phyloP scores from a whole-genome alignment of 2,329 filamentous ascomycete genomes.

The Exophiala calicioides region DNA sequence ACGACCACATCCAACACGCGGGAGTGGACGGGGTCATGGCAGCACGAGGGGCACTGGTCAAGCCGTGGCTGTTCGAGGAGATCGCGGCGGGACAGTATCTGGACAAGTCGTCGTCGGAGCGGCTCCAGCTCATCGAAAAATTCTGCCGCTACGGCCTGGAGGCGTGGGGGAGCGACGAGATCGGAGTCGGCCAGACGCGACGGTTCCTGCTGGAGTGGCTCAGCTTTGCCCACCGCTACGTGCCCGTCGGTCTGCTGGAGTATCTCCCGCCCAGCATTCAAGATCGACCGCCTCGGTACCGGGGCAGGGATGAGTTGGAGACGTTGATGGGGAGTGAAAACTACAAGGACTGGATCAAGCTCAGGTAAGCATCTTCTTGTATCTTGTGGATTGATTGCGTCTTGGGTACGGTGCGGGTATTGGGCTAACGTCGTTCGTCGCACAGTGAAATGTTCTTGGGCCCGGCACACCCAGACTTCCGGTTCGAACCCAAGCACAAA shows the following conservation, averaged over 20 bases:
- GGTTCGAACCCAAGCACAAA: constrained; percentile 97
- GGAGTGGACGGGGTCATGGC: constrained; percentile 95
- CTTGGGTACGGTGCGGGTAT: background rate
- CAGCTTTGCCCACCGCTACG: constrained; percentile 88
- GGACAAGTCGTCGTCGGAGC: constrained; percentile 88
- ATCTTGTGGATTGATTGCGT: no score
- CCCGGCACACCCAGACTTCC: constrained; percentile 83
- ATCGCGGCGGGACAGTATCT: constrained; percentile 89
- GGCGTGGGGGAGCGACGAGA: constrained; percentile 93
- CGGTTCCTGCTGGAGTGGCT: constrained; percentile 94
- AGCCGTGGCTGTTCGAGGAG: constrained; percentile 98
- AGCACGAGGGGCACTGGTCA: constrained; percentile 91
- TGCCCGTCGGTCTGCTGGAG: constrained; percentile 85
- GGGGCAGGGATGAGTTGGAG: constrained; percentile 85
- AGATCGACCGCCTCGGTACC: constrained; percentile 82
- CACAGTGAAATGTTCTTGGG: constrained; percentile 95
- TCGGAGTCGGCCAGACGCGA: constrained; percentile 85
- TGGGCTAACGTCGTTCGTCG: constrained; percentile 8
- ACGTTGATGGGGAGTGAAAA: constrained; percentile 87
- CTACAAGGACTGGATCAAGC: constrained; percentile 98
- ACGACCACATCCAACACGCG: constrained; percentile 71
- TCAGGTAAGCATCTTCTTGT: constrained; percentile 65
- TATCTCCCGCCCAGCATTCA: constrained; percentile 84
- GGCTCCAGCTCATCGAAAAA: constrained; percentile 80
- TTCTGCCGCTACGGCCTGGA: constrained; percentile 90